Base-by-base conservation (phyloP, 257 asterid species). In the Leptodermis oblonga region DNA sequence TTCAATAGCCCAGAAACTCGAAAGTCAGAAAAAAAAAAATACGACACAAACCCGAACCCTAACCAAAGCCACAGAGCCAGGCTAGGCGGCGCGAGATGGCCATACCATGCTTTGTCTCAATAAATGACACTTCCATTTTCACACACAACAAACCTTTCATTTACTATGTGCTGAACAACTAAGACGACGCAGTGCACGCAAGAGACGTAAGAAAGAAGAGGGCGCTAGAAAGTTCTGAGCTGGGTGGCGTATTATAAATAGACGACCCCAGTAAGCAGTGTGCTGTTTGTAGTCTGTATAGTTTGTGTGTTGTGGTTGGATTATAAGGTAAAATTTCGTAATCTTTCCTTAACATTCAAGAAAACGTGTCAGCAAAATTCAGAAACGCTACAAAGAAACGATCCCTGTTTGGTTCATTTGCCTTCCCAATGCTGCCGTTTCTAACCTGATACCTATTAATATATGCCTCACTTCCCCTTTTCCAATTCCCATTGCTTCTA, bases 351-450 rank as follows among this genome's bases (percentile, higher is more conserved):
- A 20, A 9, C 26, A 49, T 49, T 62, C 79, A 52, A 61, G 67
- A 69, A 52, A 70, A 75, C 71, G 75, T 65, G 75, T 63, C 68
- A 67, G 69, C 73, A n/a, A n/a, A 68, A 12, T 66, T 73, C 31
- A 7, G 11, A 13, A 26, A 54, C 13, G 8, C 34, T 30, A 1
- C 39, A 72, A n/a, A n/a, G n/a, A 58, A 71, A 37, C 78, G 68
- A 74, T 63, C 75, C 75, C 77, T 62, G 70, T 82, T 71, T 61
- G 43, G 60, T 71, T 55, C 67, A 33, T 28, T 64, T 36, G 28
- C 69, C 54, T 64, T 69, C 58, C 61, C 37, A 45, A 51, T 2
- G 76, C 0, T 6, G 56, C 67, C 61, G 77, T 71, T 71, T 49
- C 74, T 22, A 37, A 52, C 18, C 75, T 23, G 55, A 61, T 39